These are phyloP conservation scores for Solanum gracilifrons DNA, from an alignment of 257 asterid species.

Conservation along the genomic window DNA sequence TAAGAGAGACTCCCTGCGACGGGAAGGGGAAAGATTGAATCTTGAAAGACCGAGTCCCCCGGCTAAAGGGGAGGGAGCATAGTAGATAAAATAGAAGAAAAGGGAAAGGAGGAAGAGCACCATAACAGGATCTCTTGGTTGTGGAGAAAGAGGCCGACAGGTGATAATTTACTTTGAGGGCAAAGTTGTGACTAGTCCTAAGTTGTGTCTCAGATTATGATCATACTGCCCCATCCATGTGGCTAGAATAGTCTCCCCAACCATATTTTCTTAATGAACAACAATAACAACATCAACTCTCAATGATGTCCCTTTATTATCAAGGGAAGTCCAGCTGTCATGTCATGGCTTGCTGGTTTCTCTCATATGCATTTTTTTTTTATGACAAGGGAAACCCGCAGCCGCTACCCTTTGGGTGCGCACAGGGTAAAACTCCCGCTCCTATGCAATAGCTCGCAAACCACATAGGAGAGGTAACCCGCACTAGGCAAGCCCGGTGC, in stretches of 20 bases:
- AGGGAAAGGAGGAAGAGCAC: not conserved
- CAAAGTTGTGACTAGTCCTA: not conserved
- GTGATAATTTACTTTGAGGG: not conserved
- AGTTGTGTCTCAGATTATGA: not conserved
- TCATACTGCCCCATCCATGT: not conserved
- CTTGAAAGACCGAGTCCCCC: not conserved
- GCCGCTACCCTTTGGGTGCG: too few relatives aligned
- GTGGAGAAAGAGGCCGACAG: not conserved
- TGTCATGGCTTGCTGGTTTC: not conserved
- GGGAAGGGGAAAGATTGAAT: not conserved
- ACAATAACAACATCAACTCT: not conserved
- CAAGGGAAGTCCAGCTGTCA: not conserved
- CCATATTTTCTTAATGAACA: not conserved
- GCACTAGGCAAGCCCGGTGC: too few relatives aligned
- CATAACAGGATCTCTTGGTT: not conserved
- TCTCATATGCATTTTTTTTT: too few relatives aligned
- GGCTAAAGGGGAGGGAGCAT: not conserved
- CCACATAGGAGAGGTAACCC: too few relatives aligned
- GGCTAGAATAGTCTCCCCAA: not conserved
- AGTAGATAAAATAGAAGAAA: not conserved
- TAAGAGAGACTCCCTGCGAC: not conserved
- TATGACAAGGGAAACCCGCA: too few relatives aligned
- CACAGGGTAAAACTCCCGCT: too few relatives aligned
- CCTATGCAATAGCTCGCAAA: too few relatives aligned
- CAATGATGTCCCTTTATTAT: not conserved